Evolutionary conservation across 176 grass and related monocot genomes (phyloP).

Genomic region (Bonia amplexicaulis): DNA sequence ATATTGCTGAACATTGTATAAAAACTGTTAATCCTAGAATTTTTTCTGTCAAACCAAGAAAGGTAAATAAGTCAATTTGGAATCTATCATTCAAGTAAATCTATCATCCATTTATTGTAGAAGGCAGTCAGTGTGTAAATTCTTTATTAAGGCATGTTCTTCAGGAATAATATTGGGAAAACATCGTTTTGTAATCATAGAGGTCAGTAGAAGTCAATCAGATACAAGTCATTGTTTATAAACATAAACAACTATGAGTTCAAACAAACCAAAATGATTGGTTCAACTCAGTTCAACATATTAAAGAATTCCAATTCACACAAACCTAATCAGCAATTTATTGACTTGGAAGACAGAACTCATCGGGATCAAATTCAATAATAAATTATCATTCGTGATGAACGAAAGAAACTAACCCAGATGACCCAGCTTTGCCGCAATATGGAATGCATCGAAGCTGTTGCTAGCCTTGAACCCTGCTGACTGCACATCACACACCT

Average conservation of each 20-base stretch:
- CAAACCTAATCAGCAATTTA: neutral
- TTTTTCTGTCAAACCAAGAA: neutral
- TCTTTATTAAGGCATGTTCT: neutral
- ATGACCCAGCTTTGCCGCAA: conserved; percentile 87
- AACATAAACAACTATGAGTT: neutral
- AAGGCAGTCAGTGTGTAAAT: neutral
- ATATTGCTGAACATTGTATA: neutral
- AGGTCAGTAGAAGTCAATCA: conserved; percentile 7
- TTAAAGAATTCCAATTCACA: neutral
- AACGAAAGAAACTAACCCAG: conserved; percentile 53
- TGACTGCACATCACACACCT: conserved; percentile 60
- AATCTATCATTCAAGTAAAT: conserved; percentile 1
- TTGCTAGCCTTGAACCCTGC: conserved; percentile 68
- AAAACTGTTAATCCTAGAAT: neutral
- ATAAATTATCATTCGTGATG: neutral
- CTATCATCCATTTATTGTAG: neutral
- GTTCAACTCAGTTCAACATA: neutral
- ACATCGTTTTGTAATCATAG: neutral
- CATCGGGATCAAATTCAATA: neutral
- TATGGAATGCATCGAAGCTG: conserved; percentile 83
- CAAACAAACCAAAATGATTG: neutral
- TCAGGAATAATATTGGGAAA: neutral
- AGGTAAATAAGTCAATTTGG: neutral
- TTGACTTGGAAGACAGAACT: neutral
- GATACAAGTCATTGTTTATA: neutral